Evolutionary conservation across 2,329 filamentous ascomycete genomes (phyloP).

Genomic region (Coleophoma cylindrospora): DNA sequence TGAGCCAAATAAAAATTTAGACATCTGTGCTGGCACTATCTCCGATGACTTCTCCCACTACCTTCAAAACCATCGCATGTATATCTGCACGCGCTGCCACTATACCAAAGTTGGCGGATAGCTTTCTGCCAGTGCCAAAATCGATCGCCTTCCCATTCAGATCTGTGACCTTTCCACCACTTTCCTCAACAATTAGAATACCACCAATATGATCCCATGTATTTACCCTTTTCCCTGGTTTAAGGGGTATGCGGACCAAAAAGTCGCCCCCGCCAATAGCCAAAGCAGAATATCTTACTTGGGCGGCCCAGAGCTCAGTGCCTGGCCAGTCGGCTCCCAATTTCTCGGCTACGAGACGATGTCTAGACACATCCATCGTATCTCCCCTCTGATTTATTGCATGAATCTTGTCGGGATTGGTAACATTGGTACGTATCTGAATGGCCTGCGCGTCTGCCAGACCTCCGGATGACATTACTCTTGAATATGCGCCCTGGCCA

Average conservation of each 20-base stretch:
- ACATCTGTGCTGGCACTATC: no score
- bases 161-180: slow-evolving; percentile 44
- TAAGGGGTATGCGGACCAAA: slow-evolving; percentile 41
- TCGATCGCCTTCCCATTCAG: slow-evolving; percentile 43
- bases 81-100: slow-evolving; percentile 33
- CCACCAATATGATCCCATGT: slow-evolving; percentile 52
- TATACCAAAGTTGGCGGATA: slow-evolving; percentile 33
- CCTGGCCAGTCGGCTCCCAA: slow-evolving; percentile 40
- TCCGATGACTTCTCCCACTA: not conserved
- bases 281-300: slow-evolving; percentile 48
- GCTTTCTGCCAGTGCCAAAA: slow-evolving; percentile 35
- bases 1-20: no score
- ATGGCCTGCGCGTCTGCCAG: slow-evolving; percentile 29
- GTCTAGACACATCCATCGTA: slow-evolving; percentile 32
- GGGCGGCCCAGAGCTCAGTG: slow-evolving; percentile 44
- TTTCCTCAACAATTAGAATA: slow-evolving; percentile 43
- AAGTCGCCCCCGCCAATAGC: slow-evolving; percentile 43
- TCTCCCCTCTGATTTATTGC: slow-evolving; percentile 39
- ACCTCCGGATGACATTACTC: slow-evolving; percentile 28
- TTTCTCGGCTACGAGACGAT: slow-evolving; percentile 14
- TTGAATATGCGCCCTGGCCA: slow-evolving; percentile 34
- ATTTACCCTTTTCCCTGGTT: slow-evolving; percentile 17
- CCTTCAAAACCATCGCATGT: slow-evolving; percentile 20
- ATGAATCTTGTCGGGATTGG: slow-evolving; percentile 26
- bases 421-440: slow-evolving; percentile 6